phyloP scores from a whole-genome alignment of 306 rosid genomes.

The Erythrophleum fordii region DNA sequence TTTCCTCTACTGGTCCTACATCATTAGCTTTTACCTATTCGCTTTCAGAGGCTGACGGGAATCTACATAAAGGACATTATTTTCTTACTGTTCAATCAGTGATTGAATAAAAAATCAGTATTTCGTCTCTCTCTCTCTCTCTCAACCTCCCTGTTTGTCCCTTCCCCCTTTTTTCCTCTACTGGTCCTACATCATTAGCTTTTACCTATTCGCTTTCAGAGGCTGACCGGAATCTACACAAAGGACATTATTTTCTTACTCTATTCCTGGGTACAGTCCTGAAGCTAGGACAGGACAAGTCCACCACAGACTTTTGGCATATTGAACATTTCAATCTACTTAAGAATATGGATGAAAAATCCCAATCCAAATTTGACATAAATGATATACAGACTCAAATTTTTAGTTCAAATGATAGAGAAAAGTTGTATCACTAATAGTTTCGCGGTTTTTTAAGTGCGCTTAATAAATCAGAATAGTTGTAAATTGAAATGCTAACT shows the following conservation, averaged over 20 bases:
- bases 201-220: no score
- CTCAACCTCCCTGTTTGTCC: no score
- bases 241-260: not conserved
- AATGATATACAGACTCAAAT: not conserved
- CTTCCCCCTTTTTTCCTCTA: no score
- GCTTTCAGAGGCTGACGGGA: no score
- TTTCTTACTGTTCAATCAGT: no score
- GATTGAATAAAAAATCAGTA: no score
- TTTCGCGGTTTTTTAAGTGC: not conserved
- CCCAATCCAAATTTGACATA: not conserved
- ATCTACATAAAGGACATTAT: no score
- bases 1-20: no score
- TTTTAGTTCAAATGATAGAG: not conserved
- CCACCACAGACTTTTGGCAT: not conserved
- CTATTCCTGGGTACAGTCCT: not conserved
- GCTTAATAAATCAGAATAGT: not conserved
- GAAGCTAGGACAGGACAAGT: not conserved
- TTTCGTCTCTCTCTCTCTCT: no score
- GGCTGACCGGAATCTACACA: no score
- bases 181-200: no score
- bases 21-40: no score
- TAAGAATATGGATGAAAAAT: not conserved
- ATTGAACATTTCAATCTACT: not conserved
- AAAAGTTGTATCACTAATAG: not conserved
- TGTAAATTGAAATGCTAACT: constrained; percentile 4